These are phyloP conservation scores for Dioscorea zingiberensis DNA, from an alignment of 106 monocot genomes.

Conservation along the genomic window DNA sequence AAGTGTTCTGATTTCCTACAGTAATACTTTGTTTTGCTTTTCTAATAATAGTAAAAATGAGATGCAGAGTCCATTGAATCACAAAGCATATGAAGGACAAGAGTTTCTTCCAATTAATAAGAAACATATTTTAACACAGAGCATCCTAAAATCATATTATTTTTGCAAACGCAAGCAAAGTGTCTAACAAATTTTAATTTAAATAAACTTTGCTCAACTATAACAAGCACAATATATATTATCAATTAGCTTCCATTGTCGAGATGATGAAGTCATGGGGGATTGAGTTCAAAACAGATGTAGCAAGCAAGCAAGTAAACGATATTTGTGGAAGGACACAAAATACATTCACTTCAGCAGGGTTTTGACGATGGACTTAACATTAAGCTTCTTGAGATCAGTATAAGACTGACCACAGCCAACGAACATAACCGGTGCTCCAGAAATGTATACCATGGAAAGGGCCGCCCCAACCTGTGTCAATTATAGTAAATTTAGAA, in stretches of 20 bases:
- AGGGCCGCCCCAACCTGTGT: conserved; percentile 91
- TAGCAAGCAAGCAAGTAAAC: neutral
- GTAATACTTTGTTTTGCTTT: too few species aligned
- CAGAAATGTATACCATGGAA: conserved; percentile 98
- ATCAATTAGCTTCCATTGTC: neutral
- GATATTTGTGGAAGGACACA: neutral
- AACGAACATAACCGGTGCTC: conserved; percentile 95
- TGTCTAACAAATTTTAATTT: too few species aligned
- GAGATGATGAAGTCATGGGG: conserved; percentile 16
- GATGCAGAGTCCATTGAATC: too few species aligned
- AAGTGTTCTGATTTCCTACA: too few species aligned
- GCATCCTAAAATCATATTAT: too few species aligned
- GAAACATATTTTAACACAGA: too few species aligned
- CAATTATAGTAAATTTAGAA: neutral
- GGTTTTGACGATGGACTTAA: conserved; percentile 94
- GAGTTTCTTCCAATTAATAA: too few species aligned
- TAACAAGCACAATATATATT: neutral
- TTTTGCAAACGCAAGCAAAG: too few species aligned
- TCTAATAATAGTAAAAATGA: too few species aligned
- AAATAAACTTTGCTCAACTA: too few species aligned
- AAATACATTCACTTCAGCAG: conserved; percentile 53
- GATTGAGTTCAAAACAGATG: neutral
- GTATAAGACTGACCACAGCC: conserved; percentile 98
- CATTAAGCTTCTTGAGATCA: conserved; percentile 98
- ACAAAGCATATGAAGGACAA: too few species aligned